Conservation (phyloP, 2,329 filamentous ascomycete species). For the Venturia carpophila region DNA sequence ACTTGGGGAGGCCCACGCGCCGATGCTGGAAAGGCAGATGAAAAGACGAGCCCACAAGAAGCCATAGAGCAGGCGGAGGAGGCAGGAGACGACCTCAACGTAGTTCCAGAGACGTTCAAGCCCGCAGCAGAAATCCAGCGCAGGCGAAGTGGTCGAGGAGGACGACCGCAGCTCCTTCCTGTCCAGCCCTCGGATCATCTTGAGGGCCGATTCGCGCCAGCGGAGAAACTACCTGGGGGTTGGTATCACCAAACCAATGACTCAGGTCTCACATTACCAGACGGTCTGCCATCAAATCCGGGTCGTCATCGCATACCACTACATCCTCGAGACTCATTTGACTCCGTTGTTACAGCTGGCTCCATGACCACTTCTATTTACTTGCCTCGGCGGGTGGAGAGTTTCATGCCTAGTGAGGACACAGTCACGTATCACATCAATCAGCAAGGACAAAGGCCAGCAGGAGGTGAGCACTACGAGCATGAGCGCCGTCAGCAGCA, state of each 20-base stretch:
- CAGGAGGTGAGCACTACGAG: constrained; percentile 29
- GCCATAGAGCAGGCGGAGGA: constrained; percentile 76
- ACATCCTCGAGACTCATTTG: constrained; percentile 55
- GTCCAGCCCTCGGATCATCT: constrained; percentile 67
- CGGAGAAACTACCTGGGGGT: constrained; percentile 58
- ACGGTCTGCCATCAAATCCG: constrained; percentile 38
- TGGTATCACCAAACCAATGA: constrained; percentile 62
- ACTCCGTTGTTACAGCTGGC: constrained; percentile 54
- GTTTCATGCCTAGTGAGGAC: constrained; percentile 72
- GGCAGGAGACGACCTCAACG: constrained; percentile 78
- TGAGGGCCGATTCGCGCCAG: constrained; percentile 70
- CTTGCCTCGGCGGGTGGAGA: constrained; percentile 61
- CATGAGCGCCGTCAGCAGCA: background rate
- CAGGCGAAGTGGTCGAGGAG: constrained; percentile 7
- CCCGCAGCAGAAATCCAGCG: constrained; percentile 42
- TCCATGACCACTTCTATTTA: constrained; percentile 55
- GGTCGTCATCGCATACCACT: constrained; percentile 41
- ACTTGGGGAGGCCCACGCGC: constrained; percentile 94
- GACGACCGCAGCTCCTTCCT: constrained; percentile 35
- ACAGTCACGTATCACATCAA: constrained; percentile 64
- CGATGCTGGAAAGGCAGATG: constrained; percentile 75
- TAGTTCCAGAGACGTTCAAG: constrained; percentile 78
- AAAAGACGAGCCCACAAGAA: constrained; percentile 66
- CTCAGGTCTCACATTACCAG: constrained; percentile 52
- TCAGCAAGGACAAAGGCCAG: constrained; percentile 42